Evolutionary conservation across 2,329 filamentous ascomycete species (phyloP), one percentile per base, ranked within the genome.

Genomic region (Diplodia scrobiculata): DNA sequence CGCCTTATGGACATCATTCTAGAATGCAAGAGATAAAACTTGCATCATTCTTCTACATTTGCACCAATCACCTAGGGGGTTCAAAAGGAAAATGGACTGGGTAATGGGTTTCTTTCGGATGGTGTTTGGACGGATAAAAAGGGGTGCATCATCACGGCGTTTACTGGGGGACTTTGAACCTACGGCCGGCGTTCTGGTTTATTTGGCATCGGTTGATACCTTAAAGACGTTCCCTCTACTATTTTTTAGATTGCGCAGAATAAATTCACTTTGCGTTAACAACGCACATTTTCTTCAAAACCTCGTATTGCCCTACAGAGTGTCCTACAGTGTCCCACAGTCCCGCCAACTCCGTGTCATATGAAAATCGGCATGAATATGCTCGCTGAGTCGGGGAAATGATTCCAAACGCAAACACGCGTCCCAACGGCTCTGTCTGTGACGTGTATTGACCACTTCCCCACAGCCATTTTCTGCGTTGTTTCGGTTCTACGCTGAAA

Each of bases 221-320:
- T 50, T 10, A 34, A 29, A 62, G 27, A 21, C 41, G n/a, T 55
- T 55, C 17, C n/a, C 51, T 47, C n/a, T n/a, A 5, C 25, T 25
- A n/a, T 7, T 21, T 29, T 60, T 38, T 62, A 62, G 58, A 62
- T 62, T 50, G 54, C 34, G 32, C 21, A 47, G 34, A 62, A 47
- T 29, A 19, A 29, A 36, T 34, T 19, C n/a, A 34, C 41, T 45
- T 45, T 27, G 45, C 27, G 45, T 36, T 36, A 11, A 14, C 13
- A 27, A 19, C 29, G 14, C n/a, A 47, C 38, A 19, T 29, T 32
- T 32, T 21, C 21, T 25, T 59, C 10, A n/a, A 59, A 25, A 48
- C 10, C 21, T 47, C 17, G 41, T 19, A 45, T 45, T 45, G 17
- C n/a, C 17, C 7, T 45, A 36, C 34, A 32, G 6, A 9, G 29